Evolutionary conservation across 441 rosid genomes (phyloP), one percentile per base, ranked within the genome.

Genomic region (Erodium trifolium): DNA sequence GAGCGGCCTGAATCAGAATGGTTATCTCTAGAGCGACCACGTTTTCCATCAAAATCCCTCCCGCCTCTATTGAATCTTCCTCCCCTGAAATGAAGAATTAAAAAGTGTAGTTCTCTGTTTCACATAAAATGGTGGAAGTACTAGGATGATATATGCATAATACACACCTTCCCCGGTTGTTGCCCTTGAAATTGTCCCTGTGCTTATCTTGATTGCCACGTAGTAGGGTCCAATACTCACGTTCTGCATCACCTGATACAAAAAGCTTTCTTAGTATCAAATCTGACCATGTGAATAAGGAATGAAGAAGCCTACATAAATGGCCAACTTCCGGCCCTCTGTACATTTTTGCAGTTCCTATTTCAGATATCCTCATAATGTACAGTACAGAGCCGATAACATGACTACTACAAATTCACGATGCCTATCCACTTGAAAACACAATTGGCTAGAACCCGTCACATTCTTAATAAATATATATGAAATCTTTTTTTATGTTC

Each of bases 181-280:
- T 47, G 14, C 53, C 16, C 53, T 47, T 47, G 5, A 47, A 47
- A 13, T 11, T 68, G 49, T 78, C 87, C n/a, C 81, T 64, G 65
- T 66, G 80, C 63, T 75, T 70, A 4, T 83, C 92, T 79, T 85
- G 82, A 79, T 67, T 78, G 49, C 84, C 85, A 0, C 88, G 84
- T 7, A 87, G 80, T 37, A 73, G 83, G 69, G 74, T 73, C 97
- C 97, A 91, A 65, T 91, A 91, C 64, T 87, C 97, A 74, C 69
- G 82, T 75, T 91, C 97, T 10, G 86, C 85, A 41, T 87, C 87
- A 60, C 97, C 97, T 91, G 74, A 72, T 39, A 39, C 12, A 19
- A 19, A 60, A 37, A 37, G 59, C 18, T 3, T 51, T 14, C 59
- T 4, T n/a, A 51, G 8, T n/a, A 5, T 51, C 18, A 14, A 51